Evolutionary conservation across 352 stramenopile genomes (phyloP), one percentile per base, ranked within the genome.

Genomic region (Phytophthora agathidicida): DNA sequence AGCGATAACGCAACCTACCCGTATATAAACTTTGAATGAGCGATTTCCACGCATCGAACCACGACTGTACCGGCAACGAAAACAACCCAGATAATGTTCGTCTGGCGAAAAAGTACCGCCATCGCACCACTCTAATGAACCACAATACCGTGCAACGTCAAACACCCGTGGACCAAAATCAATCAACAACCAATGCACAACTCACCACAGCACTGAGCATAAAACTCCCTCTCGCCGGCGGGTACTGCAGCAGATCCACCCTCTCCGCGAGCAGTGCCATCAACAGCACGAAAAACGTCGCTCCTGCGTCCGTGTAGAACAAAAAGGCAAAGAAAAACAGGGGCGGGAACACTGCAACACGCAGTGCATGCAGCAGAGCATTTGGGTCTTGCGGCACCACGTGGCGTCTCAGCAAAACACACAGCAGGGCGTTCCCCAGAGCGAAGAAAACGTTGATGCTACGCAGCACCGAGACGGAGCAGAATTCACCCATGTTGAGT

Each of bases 61-160:
- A 94, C 68, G 9, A 91, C 43, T 0, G 74, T 84, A 8, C 87
- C 89, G 7, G 91, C 72, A 3, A 94, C 83, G 65, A 98, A 97
- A 1, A 84, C 48, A 0, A 97, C 86, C 91, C 91, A 98, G 3
- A 97, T 55, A 36, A 96, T 93, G 42, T 98, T 98, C 7, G 88
- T 98, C 60, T 98, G 91, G 1, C 91, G 87, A 35, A 96, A 94
- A 17, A 95, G 45, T 28, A 98, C 84, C 1, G 88, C 87, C 0
- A 78, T 47, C 5, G 71, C 83, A 20, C 89, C 88, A 49, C 75
- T 80, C 86, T 96, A 56, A 3, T 13, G 43, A 27, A 47, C 7
- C 33, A 1, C 17, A 36, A 37, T 23, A 50, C 37, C 2, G n/a
- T n/a, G n/a, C n/a, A 46, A 38, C 16, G 36, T 52, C 6, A 67